Conservation (phyloP, 1,284 basidiomycete species). For the Melanopsichium pennsylvanicum region DNA sequence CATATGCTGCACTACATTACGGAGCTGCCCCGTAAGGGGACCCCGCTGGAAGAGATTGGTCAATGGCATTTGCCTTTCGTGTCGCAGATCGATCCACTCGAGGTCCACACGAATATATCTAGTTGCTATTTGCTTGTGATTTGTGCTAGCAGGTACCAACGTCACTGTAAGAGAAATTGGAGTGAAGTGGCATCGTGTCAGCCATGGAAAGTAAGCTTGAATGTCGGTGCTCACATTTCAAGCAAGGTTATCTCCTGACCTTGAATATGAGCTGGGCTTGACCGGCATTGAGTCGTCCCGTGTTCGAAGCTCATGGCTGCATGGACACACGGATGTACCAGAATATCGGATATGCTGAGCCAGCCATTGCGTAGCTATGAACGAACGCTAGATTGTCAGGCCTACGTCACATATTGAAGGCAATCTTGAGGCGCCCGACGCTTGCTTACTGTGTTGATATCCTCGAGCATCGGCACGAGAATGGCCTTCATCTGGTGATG, state of each 20-base stretch:
- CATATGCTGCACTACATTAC: conserved; percentile 13
- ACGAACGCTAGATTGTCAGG: not conserved
- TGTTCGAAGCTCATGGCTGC: too few species aligned
- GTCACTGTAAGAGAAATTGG: conserved; percentile 1
- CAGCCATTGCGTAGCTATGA: conserved; percentile 15
- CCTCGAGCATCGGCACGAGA: not conserved
- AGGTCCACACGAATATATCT: conserved; percentile 1
- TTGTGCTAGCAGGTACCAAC: conserved; percentile 2
- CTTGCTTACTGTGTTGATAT: conserved; percentile 11
- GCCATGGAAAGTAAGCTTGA: too few species aligned
- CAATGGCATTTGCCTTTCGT: not conserved
- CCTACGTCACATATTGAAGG: not conserved
- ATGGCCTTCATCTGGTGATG: conserved; percentile 4
- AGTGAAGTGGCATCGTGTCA: too few species aligned
- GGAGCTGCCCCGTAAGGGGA: conserved; percentile 2
- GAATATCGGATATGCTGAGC: conserved; percentile 10
- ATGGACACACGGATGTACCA: too few species aligned
- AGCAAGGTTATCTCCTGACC: too few species aligned
- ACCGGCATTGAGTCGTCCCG: not conserved
- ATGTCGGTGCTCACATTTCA: too few species aligned
- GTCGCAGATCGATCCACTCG: conserved; percentile 11
- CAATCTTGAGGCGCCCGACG: not conserved
- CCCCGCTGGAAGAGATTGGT: not conserved
- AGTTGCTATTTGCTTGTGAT: not conserved
- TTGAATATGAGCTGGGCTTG: too few species aligned